A percentile compares a stretch with the other conserved stretches of the same genome.
Conservation (phyloP, 2,329 filamentous ascomycete species). For the Xylaria sp. region DNA sequence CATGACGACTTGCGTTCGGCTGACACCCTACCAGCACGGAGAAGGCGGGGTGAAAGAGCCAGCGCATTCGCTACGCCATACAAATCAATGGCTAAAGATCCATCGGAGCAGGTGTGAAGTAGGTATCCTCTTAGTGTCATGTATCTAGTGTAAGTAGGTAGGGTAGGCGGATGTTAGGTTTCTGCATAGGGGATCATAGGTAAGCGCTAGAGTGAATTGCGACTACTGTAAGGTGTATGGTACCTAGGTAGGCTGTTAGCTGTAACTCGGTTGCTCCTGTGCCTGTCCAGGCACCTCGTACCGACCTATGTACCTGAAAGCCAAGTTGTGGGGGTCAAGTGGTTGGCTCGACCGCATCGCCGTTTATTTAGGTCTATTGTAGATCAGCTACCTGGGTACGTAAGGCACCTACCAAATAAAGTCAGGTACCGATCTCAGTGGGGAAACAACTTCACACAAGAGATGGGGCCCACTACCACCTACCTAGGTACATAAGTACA, state of each 20-base stretch:
- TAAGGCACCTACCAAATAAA: conserved; percentile 23
- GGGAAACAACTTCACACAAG: conserved; percentile 17
- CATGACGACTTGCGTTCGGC: conserved; percentile 18
- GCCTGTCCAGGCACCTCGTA: no score
- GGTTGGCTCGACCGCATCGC: not conserved
- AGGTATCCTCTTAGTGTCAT: no score
- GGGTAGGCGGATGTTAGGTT: no score
- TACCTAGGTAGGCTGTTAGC: not conserved
- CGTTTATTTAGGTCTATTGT: not conserved
- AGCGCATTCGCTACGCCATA: not conserved
- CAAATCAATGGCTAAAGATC: no score
- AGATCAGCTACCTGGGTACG: conserved; percentile 13
- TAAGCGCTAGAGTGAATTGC: not conserved
- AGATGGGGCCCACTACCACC: not conserved
- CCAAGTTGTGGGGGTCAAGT: conserved; percentile 1
- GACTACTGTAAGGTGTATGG: not conserved
- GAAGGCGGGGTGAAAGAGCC: not conserved
- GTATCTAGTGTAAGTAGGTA: not conserved
- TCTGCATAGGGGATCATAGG: not conserved
- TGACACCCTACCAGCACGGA: not conserved
- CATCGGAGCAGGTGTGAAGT: no score
- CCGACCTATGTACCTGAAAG: not conserved
- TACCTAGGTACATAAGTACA: no score
- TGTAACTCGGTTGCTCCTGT: no score
- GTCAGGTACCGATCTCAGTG: conserved; percentile 31